Percentiles rank a stretch among this genome's conserved stretches.
phyloP scores from a whole-genome alignment of 108 stramenopile genomes.

The Conticribra weissflogii region DNA sequence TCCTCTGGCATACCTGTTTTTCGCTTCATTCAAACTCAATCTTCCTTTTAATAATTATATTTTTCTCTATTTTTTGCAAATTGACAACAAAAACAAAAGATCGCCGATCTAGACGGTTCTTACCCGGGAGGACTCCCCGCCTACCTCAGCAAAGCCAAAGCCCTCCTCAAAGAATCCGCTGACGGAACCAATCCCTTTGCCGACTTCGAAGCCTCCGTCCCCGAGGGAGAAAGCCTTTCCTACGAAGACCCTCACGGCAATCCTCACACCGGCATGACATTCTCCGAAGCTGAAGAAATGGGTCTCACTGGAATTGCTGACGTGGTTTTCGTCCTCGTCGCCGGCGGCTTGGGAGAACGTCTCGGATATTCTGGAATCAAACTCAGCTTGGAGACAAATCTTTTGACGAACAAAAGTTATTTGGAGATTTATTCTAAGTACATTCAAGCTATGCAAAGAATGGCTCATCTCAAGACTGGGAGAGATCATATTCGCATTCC shows the following conservation, averaged over 20 bases:
- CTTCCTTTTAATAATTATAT: background rate
- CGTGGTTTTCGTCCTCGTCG: conserved; percentile 85
- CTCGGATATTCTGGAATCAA: conserved; percentile 99
- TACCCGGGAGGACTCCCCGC: conserved; percentile 95
- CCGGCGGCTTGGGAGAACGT: conserved; percentile 98
- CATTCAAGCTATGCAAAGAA: conserved; percentile 92
- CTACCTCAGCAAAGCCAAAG: conserved; percentile 88
- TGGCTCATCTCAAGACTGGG: conserved; percentile 69
- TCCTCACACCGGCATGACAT: conserved; percentile 79
- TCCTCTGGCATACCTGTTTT: too few species aligned
- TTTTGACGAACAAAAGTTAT: conserved; percentile 74
- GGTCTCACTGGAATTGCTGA: conserved; percentile 66
- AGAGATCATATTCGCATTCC: conserved; percentile 77
- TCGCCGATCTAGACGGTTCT: conserved; percentile 85
- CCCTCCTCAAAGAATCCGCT: conserved; percentile 85
- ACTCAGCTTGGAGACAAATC: conserved; percentile 85
- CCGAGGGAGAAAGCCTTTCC: conserved; percentile 86
- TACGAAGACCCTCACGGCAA: conserved; percentile 61
- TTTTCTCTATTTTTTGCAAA: conserved; percentile 2
- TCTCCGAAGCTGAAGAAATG: conserved; percentile 72
- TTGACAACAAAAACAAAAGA: too few species aligned
- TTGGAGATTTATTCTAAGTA: conserved; percentile 86
- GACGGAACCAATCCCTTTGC: conserved; percentile 93
- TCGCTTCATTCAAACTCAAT: background rate
- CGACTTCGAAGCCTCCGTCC: conserved; percentile 90